These are phyloP conservation scores for Cladosporium sp. DNA, from an alignment of 2,329 filamentous ascomycete species.

Conservation along the genomic window DNA sequence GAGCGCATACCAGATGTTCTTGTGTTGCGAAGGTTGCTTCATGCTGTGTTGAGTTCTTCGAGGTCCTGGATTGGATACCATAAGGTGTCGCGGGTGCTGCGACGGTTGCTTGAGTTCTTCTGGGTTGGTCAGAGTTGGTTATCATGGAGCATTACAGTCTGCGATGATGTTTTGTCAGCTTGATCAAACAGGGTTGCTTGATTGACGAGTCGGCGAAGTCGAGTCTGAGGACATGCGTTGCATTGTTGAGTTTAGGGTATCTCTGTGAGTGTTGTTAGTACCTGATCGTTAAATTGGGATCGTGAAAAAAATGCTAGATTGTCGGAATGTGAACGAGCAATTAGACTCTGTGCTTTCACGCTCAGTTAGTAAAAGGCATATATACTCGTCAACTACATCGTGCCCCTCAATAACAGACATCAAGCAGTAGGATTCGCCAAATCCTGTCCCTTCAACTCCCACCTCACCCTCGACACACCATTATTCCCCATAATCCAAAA, in stretches of 20 bases:
- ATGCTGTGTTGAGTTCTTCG: background rate
- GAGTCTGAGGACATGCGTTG: background rate
- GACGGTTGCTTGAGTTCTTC: background rate
- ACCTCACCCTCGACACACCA: slow-evolving; percentile 42
- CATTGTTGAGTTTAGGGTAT: background rate
- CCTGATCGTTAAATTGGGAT: background rate
- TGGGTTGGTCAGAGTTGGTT: background rate
- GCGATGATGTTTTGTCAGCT: background rate
- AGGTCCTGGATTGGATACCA: too few species aligned
- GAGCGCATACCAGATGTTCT: background rate
- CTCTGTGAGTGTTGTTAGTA: background rate
- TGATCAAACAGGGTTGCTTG: background rate
- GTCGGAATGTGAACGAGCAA: background rate
- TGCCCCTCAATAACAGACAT: background rate
- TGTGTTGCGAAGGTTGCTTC: background rate
- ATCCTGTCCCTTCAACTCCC: slow-evolving; percentile 39
- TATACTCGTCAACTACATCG: background rate
- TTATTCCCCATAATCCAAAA: slow-evolving; percentile 45
- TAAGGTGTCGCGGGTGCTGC: background rate
- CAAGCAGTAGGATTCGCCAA: slow-evolving; percentile 18
- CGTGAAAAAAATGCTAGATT: background rate
- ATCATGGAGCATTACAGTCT: background rate
- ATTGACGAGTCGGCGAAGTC: background rate
- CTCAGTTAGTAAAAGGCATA: background rate
- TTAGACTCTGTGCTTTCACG: background rate